A percentile compares a stretch with the other conserved stretches of the same genome.
These are phyloP conservation scores for Fusarium setosum DNA, from an alignment of 2,329 filamentous ascomycete genomes.

Conservation along the genomic window DNA sequence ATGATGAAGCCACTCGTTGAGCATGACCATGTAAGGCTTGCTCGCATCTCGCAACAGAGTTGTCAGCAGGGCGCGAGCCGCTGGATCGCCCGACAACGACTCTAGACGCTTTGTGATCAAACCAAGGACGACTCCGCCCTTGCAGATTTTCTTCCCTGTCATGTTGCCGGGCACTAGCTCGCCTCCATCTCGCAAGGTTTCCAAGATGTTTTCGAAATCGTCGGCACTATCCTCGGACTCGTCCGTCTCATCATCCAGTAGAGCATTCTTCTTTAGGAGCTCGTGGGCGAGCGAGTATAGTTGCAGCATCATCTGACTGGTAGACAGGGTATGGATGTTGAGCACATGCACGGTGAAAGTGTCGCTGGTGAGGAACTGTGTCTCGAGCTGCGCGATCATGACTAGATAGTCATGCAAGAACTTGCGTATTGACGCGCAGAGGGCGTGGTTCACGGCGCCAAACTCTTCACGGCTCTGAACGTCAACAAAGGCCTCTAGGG, in stretches of 20 bases:
- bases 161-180: constrained; percentile 83
- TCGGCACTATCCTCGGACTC: constrained; percentile 81
- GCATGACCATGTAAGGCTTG: constrained; percentile 95
- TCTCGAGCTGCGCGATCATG: constrained; percentile 92
- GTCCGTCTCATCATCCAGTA: constrained; percentile 83
- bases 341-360: constrained; percentile 93
- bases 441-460: constrained; percentile 92
- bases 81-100: constrained; percentile 92
- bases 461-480: constrained; percentile 94
- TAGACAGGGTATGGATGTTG: constrained; percentile 90
- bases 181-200: constrained; percentile 87
- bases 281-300: constrained; percentile 90
- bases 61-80: constrained; percentile 83
- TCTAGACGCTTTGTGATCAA: constrained; percentile 87
- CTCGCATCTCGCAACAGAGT: constrained; percentile 88
- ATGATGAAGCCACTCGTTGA: constrained; percentile 98
- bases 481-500: constrained; percentile 92
- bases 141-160: constrained; percentile 90
- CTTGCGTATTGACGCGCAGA: constrained; percentile 94
- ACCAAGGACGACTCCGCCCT: constrained; percentile 94
- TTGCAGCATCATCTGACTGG: constrained; percentile 90
- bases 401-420: constrained; percentile 93
- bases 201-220: constrained; percentile 92
- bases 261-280: constrained; percentile 85
- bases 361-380: constrained; percentile 88